phyloP scores from a whole-genome alignment of 192 early-diverging fungal genomes.

The Backusella australiensis region DNA sequence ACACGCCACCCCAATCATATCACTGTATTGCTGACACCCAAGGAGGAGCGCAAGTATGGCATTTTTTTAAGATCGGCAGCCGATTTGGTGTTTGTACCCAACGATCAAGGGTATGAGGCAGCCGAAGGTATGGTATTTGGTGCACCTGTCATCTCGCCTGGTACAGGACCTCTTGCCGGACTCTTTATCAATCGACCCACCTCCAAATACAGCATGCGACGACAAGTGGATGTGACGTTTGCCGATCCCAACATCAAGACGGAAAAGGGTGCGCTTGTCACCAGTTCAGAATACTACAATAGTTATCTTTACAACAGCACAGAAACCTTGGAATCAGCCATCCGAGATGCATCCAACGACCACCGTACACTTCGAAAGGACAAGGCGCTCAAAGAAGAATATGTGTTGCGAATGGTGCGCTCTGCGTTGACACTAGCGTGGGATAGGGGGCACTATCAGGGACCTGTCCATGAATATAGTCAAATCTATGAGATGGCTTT shows the following conservation, averaged over 20 bases:
- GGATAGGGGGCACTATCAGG: constrained; percentile 38
- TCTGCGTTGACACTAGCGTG: constrained; percentile 47
- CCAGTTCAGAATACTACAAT: constrained; percentile 39
- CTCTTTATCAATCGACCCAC: constrained; percentile 44
- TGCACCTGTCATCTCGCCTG: neutral
- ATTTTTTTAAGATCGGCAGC: constrained; percentile 50
- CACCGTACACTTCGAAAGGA: constrained; percentile 22
- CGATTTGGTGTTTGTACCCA: constrained; percentile 19
- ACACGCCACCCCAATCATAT: constrained; percentile 17
- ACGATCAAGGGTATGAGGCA: neutral
- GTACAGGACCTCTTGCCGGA: constrained; percentile 42
- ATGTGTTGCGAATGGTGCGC: constrained; percentile 40
- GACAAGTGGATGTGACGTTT: neutral
- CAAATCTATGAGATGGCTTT: constrained; percentile 21
- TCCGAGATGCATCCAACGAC: constrained; percentile 37
- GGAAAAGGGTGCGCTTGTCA: constrained; percentile 12
- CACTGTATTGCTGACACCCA: constrained; percentile 34
- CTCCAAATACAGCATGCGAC: neutral
- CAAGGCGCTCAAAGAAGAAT: constrained; percentile 40
- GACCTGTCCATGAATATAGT: constrained; percentile 49
- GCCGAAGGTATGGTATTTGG: constrained; percentile 11
- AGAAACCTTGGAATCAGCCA: constrained; percentile 30
- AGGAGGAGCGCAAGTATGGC: constrained; percentile 46
- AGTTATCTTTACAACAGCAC: constrained; percentile 37
- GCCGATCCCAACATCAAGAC: constrained; percentile 4